Base-by-base conservation (phyloP, 306 rosid genomes). In the Heteromeles arbutifolia region DNA sequence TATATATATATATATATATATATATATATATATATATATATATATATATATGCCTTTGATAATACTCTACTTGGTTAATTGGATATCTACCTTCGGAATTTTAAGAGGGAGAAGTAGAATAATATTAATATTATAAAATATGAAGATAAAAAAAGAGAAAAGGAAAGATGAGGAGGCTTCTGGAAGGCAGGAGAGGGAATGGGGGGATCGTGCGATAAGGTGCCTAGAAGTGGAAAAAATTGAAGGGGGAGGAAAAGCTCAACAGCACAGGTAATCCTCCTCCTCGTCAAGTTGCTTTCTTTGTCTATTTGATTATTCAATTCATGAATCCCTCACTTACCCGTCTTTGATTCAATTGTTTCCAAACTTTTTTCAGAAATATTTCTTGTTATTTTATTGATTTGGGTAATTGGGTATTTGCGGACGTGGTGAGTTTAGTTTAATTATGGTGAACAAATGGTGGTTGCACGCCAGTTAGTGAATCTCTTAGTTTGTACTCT, bases 211-310 rank as follows among this genome's bases (percentile, higher is more conserved):
- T 87, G 97, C 98, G 96, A 43, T 81, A 91, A 62, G 96, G 93
- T 81, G 78, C 92, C 6, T 91, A 87, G 94, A 91, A 77, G 90
- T 83, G 96, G 87, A 90, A 85, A 78, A 91, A 82, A 78, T 91
- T 88, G 90, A 91, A 85, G 84, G 90, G 39, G 45, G 1, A 41
- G 45, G 45, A 41, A 86, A 78, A 79, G 87, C 82, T 74, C 76
- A 75, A 52, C 66, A 74, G 68, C 70, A 39, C 13, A 41, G 45
- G 45, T 13, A 24, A 22, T 74, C 79, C 43, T 79, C 84, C 66
- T 39, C 85, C 86, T 41, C 45, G 45, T 75, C 76, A 39, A 80
- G 89, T 94, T 88, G 4, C 57, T 59, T 74, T 41, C 13, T 10
- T 54, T 32, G n/a, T 11, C 22, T 8, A 12, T 45, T 43, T 18